A percentile compares a stretch with the other conserved stretches of the same genome.
Evolutionary conservation across 495 filamentous ascomycete species (phyloP).

Genomic region (Cladorrhinum samala): DNA sequence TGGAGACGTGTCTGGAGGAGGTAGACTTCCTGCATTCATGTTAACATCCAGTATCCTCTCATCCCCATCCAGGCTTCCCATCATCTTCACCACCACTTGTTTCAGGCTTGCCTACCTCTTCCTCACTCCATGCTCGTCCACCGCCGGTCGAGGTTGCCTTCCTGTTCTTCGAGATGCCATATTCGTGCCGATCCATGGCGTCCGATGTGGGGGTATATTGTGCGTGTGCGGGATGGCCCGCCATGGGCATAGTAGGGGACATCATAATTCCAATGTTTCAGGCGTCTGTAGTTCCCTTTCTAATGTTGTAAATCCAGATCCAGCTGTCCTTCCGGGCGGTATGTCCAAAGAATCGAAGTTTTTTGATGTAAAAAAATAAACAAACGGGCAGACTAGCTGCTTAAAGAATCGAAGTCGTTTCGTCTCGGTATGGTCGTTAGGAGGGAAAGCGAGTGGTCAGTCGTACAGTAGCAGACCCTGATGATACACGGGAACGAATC

Average conservation of each 20-base stretch:
- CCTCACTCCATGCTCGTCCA: conserved; percentile 70
- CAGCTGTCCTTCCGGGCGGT: conserved; percentile 25
- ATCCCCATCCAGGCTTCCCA: conserved; percentile 2
- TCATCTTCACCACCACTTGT: too few relatives aligned
- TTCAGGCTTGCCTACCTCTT: conserved; percentile 53
- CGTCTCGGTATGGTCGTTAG: conserved; percentile 17
- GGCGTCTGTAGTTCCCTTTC: conserved; percentile 6
- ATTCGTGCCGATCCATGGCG: conserved; percentile 46
- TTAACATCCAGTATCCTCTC: neutral
- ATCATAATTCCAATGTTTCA: conserved; percentile 25
- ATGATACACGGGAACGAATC: conserved; percentile 15
- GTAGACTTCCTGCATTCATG: conserved; percentile 63
- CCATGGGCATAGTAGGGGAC: conserved; percentile 45
- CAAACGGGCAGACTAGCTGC: conserved; percentile 31
- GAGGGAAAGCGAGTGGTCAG: conserved; percentile 17
- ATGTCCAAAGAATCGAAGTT: conserved; percentile 26
- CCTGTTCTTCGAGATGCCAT: conserved; percentile 51
- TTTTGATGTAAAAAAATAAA: conserved; percentile 13
- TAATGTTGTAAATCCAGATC: conserved; percentile 4
- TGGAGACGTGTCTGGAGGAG: conserved; percentile 75
- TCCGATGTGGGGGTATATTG: conserved; percentile 43
- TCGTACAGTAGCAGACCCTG: conserved; percentile 17
- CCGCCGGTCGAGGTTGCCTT: conserved; percentile 64
- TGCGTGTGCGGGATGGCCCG: conserved; percentile 30
- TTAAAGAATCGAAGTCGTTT: conserved; percentile 28